These are phyloP conservation scores for Fusarium chlamydosporum DNA, from an alignment of 2,329 filamentous ascomycete genomes.

Conservation along the genomic window DNA sequence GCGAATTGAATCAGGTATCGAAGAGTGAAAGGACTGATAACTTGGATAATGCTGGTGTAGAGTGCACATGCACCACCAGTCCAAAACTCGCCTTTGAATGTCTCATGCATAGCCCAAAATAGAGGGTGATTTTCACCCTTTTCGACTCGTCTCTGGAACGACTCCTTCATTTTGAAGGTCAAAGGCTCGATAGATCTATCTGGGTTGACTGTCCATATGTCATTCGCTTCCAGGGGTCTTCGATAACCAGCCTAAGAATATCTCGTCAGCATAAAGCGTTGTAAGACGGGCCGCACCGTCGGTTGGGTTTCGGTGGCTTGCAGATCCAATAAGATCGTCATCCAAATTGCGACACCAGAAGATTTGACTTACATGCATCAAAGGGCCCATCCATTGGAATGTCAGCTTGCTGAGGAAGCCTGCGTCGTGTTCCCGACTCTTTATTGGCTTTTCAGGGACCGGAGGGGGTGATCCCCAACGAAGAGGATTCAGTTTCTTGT, in stretches of 20 bases:
- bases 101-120: slow-evolving; percentile 86
- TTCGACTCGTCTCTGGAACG: slow-evolving; percentile 77
- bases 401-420: slow-evolving; percentile 80
- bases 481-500: slow-evolving; percentile 72
- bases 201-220: slow-evolving; percentile 92
- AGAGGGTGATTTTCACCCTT: slow-evolving; percentile 80
- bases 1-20: slow-evolving; percentile 91
- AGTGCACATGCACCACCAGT: slow-evolving; percentile 85
- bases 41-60: slow-evolving; percentile 79
- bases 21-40: slow-evolving; percentile 86
- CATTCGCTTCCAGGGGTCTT: slow-evolving; percentile 83
- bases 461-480: slow-evolving; percentile 70
- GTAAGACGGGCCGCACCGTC: slow-evolving; percentile 40
- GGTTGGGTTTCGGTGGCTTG: slow-evolving; percentile 29
- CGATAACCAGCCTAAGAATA: slow-evolving; percentile 80
- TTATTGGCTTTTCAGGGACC: slow-evolving; percentile 66
- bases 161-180: slow-evolving; percentile 73
- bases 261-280: slow-evolving; percentile 26
- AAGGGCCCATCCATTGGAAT: slow-evolving; percentile 90
- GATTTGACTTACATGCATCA: slow-evolving; percentile 77
- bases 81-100: slow-evolving; percentile 87
- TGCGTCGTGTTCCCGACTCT: slow-evolving; percentile 79
- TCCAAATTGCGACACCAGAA: slow-evolving; percentile 7
- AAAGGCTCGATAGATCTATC: slow-evolving; percentile 79
- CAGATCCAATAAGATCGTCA: slow-evolving; percentile 13